Evolutionary conservation across 441 rosid species (phyloP), one percentile per base, ranked within the genome.

Genomic region (Breynia disticha): DNA sequence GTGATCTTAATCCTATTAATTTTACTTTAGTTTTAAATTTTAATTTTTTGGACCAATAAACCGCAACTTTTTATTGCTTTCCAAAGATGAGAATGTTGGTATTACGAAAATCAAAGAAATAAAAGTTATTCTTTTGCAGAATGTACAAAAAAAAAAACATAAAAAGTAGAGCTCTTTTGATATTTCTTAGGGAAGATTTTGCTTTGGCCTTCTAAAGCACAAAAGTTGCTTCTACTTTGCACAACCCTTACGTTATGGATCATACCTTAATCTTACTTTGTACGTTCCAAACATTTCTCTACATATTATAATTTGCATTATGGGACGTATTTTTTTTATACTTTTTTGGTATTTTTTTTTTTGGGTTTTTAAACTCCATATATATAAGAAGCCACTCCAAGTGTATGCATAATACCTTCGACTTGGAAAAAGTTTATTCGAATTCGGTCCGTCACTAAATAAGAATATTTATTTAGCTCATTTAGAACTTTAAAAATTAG

Each of bases 171-270:
- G 75, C 62, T 74, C 75, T 68, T 70, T 76, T 54, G 58, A 70
- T 63, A 75, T 73, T 74, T 66, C 66, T 61, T 57, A 61, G 64
- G 60, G 77, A 73, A 73, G 80, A 74, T 62, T 66, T 61, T 69
- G 66, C 75, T 69, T 73, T 75, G 46, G 59, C 61, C 75, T 70
- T 78, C 76, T 54, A 62, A 74, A 79, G 71, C 15, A 38, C 24
- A 68, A 63, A 78, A 81, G 84, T 66, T 67, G 72, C 52, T 61
- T 67, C 84, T 65, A 73, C 87, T 78, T 76, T 75, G 75, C 80
- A 76, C 68, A 56, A 65, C 56, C 60, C 82, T 69, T 62, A 71
- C 79, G 79, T 74, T 74, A 43, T 66, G 83, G 69, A 78, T 72
- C 69, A 60, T 64, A 52, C 67, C 71, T 50, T 38, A 44, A 59